Conservation (phyloP, 176 grass and related monocot species). For the Paspalum notatum region DNA sequence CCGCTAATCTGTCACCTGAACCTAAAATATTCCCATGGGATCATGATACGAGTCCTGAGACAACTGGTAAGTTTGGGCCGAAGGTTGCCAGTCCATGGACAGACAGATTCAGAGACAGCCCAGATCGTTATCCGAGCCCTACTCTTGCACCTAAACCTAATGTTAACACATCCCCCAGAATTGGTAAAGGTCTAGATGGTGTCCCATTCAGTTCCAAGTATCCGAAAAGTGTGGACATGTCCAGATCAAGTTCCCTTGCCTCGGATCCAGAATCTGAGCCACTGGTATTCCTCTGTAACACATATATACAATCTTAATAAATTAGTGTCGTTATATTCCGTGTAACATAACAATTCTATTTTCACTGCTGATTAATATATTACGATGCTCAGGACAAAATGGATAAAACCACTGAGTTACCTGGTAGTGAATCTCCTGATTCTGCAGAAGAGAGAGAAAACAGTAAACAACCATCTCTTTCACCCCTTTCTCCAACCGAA, state of each 20-base stretch:
- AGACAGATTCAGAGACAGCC: constrained; percentile 41
- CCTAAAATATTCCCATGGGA: constrained; percentile 49
- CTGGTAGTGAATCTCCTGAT: constrained; percentile 38
- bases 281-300: constrained; percentile 57
- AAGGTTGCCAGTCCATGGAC: constrained; percentile 46
- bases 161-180: constrained; percentile 47
- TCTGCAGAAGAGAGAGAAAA: constrained; percentile 39
- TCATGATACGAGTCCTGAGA: constrained; percentile 43
- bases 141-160: constrained; percentile 71
- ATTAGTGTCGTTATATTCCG: constrained; percentile 23
- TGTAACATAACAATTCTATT: constrained; percentile 17
- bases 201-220: constrained; percentile 44
- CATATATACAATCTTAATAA: constrained; percentile 29
- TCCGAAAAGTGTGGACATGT: constrained; percentile 51
- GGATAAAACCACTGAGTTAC: constrained; percentile 45
- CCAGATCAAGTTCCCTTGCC: constrained; percentile 53
- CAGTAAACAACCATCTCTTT: constrained; percentile 33
- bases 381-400: constrained; percentile 37
- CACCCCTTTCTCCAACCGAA: constrained; percentile 44
- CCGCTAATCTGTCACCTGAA: constrained; percentile 46
- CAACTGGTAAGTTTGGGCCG: constrained; percentile 42
- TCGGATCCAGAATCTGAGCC: constrained; percentile 60
- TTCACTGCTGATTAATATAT: constrained; percentile 24
- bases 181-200: constrained; percentile 50
- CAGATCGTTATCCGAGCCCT: constrained; percentile 65